These are phyloP conservation scores for Xylaria cubensis DNA, from an alignment of 495 filamentous ascomycete genomes.

Conservation along the genomic window DNA sequence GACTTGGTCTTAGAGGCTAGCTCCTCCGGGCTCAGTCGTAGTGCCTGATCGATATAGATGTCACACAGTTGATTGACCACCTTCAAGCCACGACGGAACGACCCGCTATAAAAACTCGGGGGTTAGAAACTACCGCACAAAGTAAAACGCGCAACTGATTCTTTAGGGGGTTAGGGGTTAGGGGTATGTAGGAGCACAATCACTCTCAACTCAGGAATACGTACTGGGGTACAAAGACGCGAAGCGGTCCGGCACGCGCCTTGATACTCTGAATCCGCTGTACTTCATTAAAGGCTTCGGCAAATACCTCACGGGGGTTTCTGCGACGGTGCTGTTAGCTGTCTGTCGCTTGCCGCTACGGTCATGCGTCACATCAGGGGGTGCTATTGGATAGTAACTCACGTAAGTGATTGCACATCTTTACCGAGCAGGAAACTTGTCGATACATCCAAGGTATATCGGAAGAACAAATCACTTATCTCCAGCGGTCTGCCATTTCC, in stretches of 20 bases:
- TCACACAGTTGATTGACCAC: constrained; percentile 77
- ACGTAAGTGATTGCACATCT: constrained; percentile 71
- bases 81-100: constrained; percentile 67
- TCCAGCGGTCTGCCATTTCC: constrained; percentile 64
- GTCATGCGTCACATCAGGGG: neutral
- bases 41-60: constrained; percentile 71
- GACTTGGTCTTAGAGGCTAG: constrained; percentile 66
- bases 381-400: constrained; percentile 25
- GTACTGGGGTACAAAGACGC: constrained; percentile 58
- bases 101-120: constrained; percentile 27
- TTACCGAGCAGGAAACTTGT: constrained; percentile 88
- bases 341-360: neutral
- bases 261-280: constrained; percentile 71
- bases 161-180: neutral
- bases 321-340: constrained; percentile 28
- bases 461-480: constrained; percentile 75
- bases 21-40: constrained; percentile 66
- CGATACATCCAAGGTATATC: constrained; percentile 80
- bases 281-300: constrained; percentile 76
- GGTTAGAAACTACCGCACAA: neutral
- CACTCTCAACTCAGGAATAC: neutral
- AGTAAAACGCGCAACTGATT: neutral
- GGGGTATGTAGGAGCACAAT: neutral
- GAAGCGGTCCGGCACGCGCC: constrained; percentile 63
- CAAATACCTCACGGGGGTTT: constrained; percentile 60